Percentiles rank a stretch among this genome's conserved stretches.
These are phyloP conservation scores for Leptodermis oblonga DNA, from an alignment of 257 asterid genomes.

Conservation along the genomic window DNA sequence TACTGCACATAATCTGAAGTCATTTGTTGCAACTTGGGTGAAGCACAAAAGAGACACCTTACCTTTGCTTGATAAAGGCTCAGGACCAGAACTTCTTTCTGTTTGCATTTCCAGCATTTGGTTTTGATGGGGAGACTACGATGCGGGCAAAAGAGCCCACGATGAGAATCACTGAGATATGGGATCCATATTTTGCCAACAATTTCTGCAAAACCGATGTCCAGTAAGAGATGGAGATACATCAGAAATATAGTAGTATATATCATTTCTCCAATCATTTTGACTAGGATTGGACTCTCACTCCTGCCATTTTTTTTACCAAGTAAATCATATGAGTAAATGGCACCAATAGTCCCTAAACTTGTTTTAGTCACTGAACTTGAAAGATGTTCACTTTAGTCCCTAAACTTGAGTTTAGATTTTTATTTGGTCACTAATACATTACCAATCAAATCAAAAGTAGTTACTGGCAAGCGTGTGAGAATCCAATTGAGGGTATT, in stretches of 20 bases:
- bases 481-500: no score
- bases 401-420: no score
- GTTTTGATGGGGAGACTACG: constrained; percentile 27
- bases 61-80: neutral
- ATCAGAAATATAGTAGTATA: no score
- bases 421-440: no score
- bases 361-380: no score
- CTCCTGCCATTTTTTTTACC: no score
- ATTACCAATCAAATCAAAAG: no score
- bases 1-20: neutral
- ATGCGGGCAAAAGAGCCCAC: constrained; percentile 33
- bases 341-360: no score
- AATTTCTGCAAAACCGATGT: constrained; percentile 40
- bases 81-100: constrained; percentile 21
- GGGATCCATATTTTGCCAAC: constrained; percentile 45
- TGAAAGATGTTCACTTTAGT: no score
- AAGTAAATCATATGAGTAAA: neutral
- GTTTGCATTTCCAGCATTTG: neutral
- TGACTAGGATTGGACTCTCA: no score
- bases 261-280: no score
- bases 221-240: neutral
- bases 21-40: neutral
- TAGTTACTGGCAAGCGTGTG: no score
- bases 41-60: neutral
- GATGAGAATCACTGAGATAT: constrained; percentile 39